These are phyloP conservation scores for Clarireedia sp. DNA, from an alignment of 2,329 filamentous ascomycete genomes.

Conservation along the genomic window DNA sequence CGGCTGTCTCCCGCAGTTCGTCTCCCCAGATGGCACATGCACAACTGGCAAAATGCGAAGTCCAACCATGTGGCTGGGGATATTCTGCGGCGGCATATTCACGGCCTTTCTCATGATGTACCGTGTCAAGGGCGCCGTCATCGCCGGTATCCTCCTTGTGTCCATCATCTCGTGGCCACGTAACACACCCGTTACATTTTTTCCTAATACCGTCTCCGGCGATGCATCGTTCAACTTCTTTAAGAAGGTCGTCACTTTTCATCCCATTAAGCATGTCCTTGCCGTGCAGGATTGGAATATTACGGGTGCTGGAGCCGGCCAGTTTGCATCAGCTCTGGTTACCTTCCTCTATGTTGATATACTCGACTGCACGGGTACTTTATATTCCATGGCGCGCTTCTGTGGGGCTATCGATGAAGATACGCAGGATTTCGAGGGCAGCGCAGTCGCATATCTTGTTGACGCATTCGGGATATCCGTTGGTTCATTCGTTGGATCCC, in stretches of 20 bases:
- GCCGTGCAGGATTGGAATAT: constrained; percentile 70
- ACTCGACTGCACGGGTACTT: constrained; percentile 74
- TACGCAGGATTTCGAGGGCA: constrained; percentile 83
- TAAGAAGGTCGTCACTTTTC: constrained; percentile 79
- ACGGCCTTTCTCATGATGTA: constrained; percentile 79
- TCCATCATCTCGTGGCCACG: constrained; percentile 87
- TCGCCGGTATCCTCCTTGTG: constrained; percentile 73
- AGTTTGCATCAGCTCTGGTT: constrained; percentile 77
- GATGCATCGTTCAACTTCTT: constrained; percentile 75
- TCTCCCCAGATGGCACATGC: constrained; percentile 47
- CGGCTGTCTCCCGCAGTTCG: constrained; percentile 37
- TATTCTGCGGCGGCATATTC: constrained; percentile 76
- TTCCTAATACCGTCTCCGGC: constrained; percentile 64
- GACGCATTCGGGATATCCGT: constrained; percentile 76
- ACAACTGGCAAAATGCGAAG: constrained; percentile 68
- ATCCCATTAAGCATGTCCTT: constrained; percentile 62
- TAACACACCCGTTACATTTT: constrained; percentile 67
- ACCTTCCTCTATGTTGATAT: constrained; percentile 91
- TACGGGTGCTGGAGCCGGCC: constrained; percentile 56
- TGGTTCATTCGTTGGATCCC: constrained; percentile 66
- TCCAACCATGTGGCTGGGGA: constrained; percentile 79
- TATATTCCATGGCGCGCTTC: constrained; percentile 86
- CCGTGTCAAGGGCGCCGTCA: constrained; percentile 79
- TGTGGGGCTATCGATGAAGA: constrained; percentile 71
- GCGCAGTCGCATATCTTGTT: constrained; percentile 73